Base-by-base conservation (phyloP, 768 basidiomycete species). In the Scleroderma citrinum region DNA sequence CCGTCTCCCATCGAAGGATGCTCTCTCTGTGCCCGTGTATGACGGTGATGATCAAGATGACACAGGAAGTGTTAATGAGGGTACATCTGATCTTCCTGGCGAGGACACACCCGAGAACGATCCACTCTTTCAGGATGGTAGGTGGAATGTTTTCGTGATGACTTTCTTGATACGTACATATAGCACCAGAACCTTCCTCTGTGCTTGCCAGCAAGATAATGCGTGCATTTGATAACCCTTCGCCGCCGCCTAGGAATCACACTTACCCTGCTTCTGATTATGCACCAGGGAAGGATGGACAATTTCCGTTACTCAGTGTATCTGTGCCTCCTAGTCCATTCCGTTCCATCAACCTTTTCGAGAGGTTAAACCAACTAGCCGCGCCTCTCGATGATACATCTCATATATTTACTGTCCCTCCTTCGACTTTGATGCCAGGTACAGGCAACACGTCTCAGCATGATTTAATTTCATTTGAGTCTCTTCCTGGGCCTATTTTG, bases 161-260 rank as follows among this genome's bases (percentile, higher is more conserved):
- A 31, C 6, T 21, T 31, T 13, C 17, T 31, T 21, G n/a, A n/a
- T 14, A 29, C 17, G 20, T 53, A 55, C 44, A 11, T 36, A 32
- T 37, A n/a, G 20, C 16, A 34, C 23, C 53, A 80, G 87, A 88
- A 59, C 85, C 85, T 8, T 77, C 85, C 2, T 83, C 84, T 48
- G 73, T 74, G 5, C 69, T 90, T 43, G 87, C 83, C 29, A 77
- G 70, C 53, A 80, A 68, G 65, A 78, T 90, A 40, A 74, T 83
- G 39, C 75, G 80, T 44, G 87, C 87, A 45, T 77, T 80, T 49
- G 81, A 80, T 57, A 90, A 90, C 57, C 87, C 87, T 16, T 89
- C 87, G 16, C 86, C 87, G 16, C 80, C 80, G 5, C 80, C 80
- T 24, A 58, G 46, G 36, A 56, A 56, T 40, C 54, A 44, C 38